Conservation (phyloP, 345 rosid species). For the Mangifera indica region DNA sequence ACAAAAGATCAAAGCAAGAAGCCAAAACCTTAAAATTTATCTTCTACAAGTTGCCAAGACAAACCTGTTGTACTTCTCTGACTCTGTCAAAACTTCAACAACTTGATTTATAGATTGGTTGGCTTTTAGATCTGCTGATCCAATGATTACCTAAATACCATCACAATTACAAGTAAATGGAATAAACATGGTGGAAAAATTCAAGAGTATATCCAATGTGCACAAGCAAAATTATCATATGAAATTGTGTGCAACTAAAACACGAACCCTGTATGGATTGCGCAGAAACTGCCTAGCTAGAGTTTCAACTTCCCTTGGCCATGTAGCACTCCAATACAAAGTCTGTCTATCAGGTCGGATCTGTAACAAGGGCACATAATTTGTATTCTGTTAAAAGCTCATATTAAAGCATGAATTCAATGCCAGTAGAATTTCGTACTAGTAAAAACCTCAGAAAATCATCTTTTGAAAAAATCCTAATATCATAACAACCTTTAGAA, state of each 20-base stretch:
- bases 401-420: background rate
- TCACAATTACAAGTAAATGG: constrained; percentile 16
- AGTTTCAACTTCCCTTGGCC: constrained; percentile 94
- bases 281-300: constrained; percentile 85
- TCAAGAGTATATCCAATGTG: background rate
- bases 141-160: constrained; percentile 64
- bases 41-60: constrained; percentile 23
- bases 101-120: constrained; percentile 91
- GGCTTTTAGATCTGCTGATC: constrained; percentile 83
- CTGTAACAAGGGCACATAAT: constrained; percentile 35
- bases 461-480: background rate
- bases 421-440: background rate
- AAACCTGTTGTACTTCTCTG: constrained; percentile 88
- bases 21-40: constrained; percentile 6
- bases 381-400: constrained; percentile 6
- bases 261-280: constrained; percentile 78
- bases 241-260: background rate
- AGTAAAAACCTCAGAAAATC: background rate
- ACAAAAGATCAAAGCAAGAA: background rate
- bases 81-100: constrained; percentile 72
- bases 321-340: constrained; percentile 97
- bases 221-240: constrained; percentile 5
- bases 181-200: constrained; percentile 14
- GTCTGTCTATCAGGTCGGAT: constrained; percentile 98
- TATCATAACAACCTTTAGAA: background rate